Conservation (phyloP, 768 basidiomycete species). For the Galerina marginata region DNA sequence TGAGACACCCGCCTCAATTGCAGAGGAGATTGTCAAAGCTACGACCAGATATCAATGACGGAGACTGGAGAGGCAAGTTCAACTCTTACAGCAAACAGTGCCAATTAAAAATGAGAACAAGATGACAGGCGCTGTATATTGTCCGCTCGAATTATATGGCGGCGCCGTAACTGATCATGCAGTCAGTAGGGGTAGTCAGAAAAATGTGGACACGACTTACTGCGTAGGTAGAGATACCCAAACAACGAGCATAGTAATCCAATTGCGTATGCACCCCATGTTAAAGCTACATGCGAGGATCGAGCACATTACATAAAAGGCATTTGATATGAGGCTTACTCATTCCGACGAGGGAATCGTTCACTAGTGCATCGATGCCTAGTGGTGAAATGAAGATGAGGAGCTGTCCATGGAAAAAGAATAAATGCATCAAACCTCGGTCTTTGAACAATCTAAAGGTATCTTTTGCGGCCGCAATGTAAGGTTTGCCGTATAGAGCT, state of each 20-base stretch:
- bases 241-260: slow-evolving; percentile 79
- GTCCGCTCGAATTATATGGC: slow-evolving; percentile 72
- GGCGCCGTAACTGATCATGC: slow-evolving; percentile 65
- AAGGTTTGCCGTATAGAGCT: slow-evolving; percentile 88
- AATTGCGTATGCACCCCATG: slow-evolving; percentile 80
- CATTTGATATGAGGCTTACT: slow-evolving; percentile 47
- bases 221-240: slow-evolving; percentile 75
- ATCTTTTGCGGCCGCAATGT: slow-evolving; percentile 80
- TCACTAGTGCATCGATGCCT: slow-evolving; percentile 80
- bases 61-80: neutral
- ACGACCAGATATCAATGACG: slow-evolving; percentile 5
- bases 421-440: slow-evolving; percentile 48
- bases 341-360: slow-evolving; percentile 83
- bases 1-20: slow-evolving; percentile 86
- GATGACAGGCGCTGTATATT: slow-evolving; percentile 79
- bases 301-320: neutral
- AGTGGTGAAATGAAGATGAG: slow-evolving; percentile 17
- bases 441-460: slow-evolving; percentile 82
- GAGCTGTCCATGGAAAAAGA: slow-evolving; percentile 7
- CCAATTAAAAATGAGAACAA: slow-evolving; percentile 86
- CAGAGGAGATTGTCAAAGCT: slow-evolving; percentile 74
- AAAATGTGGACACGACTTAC: slow-evolving; percentile 44
- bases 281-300: slow-evolving; percentile 54
- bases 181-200: neutral
- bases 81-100: slow-evolving; percentile 64